A percentile compares a stretch with the other conserved stretches of the same genome.
These are phyloP conservation scores for Pythium dissotocum DNA, from an alignment of 352 stramenopile genomes.

Conservation along the genomic window DNA sequence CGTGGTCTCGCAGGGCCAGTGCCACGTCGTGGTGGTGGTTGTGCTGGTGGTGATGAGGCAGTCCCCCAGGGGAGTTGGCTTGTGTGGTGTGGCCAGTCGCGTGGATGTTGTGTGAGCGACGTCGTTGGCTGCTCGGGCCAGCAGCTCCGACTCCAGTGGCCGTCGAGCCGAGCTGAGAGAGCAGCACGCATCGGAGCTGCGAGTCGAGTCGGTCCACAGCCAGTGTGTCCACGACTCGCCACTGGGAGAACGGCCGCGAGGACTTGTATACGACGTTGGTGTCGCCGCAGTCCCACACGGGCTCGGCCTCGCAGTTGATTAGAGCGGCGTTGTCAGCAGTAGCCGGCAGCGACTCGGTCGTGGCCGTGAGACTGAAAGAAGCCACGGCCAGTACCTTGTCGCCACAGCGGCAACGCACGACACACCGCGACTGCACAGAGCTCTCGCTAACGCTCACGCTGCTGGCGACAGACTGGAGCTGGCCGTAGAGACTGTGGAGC, in stretches of 20 bases:
- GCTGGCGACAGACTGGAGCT: neutral
- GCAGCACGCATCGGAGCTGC: conserved; percentile 29
- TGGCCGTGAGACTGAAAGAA: conserved; percentile 9
- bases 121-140: neutral
- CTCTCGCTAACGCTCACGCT: conserved; percentile 20
- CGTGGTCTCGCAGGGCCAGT: conserved; percentile 11
- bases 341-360: neutral
- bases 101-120: conserved; percentile 3
- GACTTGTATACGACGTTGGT: conserved; percentile 25
- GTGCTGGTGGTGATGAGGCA: neutral
- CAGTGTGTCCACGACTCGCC: conserved; percentile 36
- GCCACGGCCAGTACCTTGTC: conserved; percentile 38
- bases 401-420: conserved; percentile 48
- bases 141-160: neutral
- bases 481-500: conserved; percentile 27
- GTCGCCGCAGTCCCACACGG: conserved; percentile 27
- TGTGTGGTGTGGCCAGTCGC: neutral
- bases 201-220: conserved; percentile 37
- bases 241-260: conserved; percentile 19
- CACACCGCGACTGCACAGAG: conserved; percentile 10
- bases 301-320: conserved; percentile 6
- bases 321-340: neutral
- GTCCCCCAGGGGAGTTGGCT: neutral
- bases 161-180: conserved; percentile 1
- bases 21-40: conserved; percentile 1